Conservation (phyloP, 2,329 filamentous ascomycete genomes). For the Trichoderma simmonsii region DNA sequence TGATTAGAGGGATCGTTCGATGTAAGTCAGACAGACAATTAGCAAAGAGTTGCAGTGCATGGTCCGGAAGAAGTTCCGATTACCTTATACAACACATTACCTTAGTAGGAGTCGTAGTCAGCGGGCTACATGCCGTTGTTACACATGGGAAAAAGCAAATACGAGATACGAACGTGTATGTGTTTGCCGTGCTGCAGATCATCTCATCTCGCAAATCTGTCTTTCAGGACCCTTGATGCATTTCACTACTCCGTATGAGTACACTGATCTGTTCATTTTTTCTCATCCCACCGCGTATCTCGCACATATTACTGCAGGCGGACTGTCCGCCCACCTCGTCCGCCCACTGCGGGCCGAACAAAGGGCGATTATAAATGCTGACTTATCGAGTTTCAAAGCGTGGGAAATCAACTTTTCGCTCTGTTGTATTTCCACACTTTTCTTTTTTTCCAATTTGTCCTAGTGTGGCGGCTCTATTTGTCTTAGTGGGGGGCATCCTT, state of each 20-base stretch:
- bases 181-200: background rate
- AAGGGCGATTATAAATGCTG: slow-evolving; percentile 2
- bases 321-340: background rate
- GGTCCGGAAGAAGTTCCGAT: background rate
- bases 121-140: background rate
- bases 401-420: background rate
- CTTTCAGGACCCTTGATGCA: background rate
- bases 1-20: background rate
- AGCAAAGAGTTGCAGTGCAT: background rate
- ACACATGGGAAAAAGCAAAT: background rate
- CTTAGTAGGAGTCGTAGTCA: background rate
- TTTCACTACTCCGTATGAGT: background rate
- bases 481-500: background rate
- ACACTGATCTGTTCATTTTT: no score
- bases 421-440: background rate
- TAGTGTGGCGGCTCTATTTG: background rate
- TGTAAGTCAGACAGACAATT: background rate
- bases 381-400: slow-evolving; percentile 1
- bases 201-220: background rate
- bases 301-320: background rate
- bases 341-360: background rate
- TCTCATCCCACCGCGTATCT: background rate
- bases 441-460: background rate
- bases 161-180: background rate
- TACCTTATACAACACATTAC: background rate